Evolutionary conservation across 192 early-diverging fungal species (phyloP), one percentile per base, ranked within the genome.

Genomic region (Gigaspora rosea): DNA sequence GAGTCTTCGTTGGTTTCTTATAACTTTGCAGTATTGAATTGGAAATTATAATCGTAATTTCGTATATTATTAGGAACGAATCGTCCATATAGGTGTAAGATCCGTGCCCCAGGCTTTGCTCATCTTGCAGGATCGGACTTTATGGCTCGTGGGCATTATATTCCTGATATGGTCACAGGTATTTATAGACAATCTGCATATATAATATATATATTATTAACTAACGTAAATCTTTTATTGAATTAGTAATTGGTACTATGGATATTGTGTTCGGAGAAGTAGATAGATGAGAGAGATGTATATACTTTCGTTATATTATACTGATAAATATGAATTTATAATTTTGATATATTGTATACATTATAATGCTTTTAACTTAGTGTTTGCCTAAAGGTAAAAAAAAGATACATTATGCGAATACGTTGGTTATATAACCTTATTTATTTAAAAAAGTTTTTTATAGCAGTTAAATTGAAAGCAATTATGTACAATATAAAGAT

Each of bases 191-290:
- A 6, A 41, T 7, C 0, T 41, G 41, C 41, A 41, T 41, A 41
- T 0, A 7, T 41, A 7, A 2, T 41, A 41, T 41, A 41, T 7
- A 27, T 41, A 41, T 1, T 41, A 41, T 41, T 41, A 41, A 41
- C 7, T 41, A 41, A 41, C 41, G 7, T 41, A 41, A 41, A 3
- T 2, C 41, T 41, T 41, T 41, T 41, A 41, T 41, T 41, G 41
- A n/a, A 65, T 76, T 65, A 76, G 94, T 97, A 80, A 95, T 99
- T 81, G 97, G 96, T 84, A 99, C 97, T 46, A 92, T 95, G 88
- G 97, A 99, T 90, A 91, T 99, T 85, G 97, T 99, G 88, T 99
- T 99, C 89, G 97, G 97, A 86, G 91, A 95, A 82, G 89, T 95
- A 73, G 90, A 92, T 83, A 92, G 52, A 56, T 56, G 12, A 56